Base-by-base conservation (phyloP, 441 rosid genomes). In the Biscutella laevigata region DNA sequence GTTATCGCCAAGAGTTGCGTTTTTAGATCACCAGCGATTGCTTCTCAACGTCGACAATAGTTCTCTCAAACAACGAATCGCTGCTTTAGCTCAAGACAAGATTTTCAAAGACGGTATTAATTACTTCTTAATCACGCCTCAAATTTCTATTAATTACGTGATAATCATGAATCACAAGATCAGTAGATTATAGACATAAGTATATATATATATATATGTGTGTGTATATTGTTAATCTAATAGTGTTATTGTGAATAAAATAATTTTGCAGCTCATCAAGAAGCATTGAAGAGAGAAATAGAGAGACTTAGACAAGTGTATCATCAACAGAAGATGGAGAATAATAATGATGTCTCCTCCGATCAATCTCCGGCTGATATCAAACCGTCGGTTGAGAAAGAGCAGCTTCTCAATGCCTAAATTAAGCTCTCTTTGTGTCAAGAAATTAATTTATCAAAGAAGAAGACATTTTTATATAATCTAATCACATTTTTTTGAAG, bases 271-370 rank as follows among this genome's bases (percentile, higher is more conserved):
- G 96, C 95, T 59, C 95, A 83, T 67, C 95, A 88, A 67, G 96
- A 79, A 67, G 96, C 95, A 30, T 53, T 88, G 74, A 88, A 78
- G 84, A 81, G 85, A 71, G 96, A 88, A 73, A 88, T 88, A 77
- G 92, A 83, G 74, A 81, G 96, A 66, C 43, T 88, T 63, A 75
- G 92, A 71, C 96, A 83, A 64, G 88, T 83, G 6, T 81, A 86
- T 57, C 86, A 80, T 25, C 84, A 78, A 55, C 83, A 80, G 72
- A 81, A 77, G 34, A 78, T 67, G 75, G 90, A 69, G 20, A 59
- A 49, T 21, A 62, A 56, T 35, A 47, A n/a, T n/a, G n/a, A n/a
- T n/a, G n/a, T n/a, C n/a, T n/a, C 59, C 29, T 37, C 78, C 30
- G 55, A 73, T 28, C 61, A 71, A 47, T 26, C 73, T 32, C 68